phyloP scores from a whole-genome alignment of 108 stramenopile species.

The Craspedostauros australis region DNA sequence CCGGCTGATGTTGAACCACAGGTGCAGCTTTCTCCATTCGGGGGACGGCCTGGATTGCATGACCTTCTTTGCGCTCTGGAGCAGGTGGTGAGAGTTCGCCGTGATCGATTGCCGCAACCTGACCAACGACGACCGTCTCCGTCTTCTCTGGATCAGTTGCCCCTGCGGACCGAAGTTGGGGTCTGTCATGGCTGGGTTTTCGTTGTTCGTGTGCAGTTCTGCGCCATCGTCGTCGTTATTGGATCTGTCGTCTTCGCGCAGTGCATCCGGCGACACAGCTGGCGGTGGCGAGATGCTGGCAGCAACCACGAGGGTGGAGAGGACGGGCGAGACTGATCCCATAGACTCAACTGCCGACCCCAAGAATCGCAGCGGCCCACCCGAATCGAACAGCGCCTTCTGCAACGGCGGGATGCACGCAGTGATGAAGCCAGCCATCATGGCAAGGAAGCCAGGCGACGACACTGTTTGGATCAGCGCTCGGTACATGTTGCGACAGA shows the following conservation, averaged over 20 bases:
- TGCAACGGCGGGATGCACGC: conserved; percentile 62
- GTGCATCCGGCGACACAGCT: conserved; percentile 4
- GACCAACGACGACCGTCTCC: conserved; percentile 17
- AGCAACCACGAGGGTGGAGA: conserved; percentile 59
- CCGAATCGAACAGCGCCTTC: conserved; percentile 49
- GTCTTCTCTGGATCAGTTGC: background rate
- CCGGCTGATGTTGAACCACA: conserved; percentile 56
- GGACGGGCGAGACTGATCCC: conserved; percentile 33
- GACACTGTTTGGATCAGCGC: conserved; percentile 43
- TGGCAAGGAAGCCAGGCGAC: conserved; percentile 56
- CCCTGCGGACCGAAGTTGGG: conserved; percentile 14
- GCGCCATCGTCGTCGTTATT: conserved; percentile 2
- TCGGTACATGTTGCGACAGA: conserved; percentile 8
- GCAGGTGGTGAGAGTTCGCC: conserved; percentile 11
- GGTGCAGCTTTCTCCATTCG: conserved; percentile 34
- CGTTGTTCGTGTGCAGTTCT: conserved; percentile 1
- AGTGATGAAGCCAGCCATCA: conserved; percentile 58
- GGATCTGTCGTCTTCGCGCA: background rate
- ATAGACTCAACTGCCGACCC: conserved; percentile 65
- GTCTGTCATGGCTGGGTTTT: conserved; percentile 16
- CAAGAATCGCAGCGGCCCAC: conserved; percentile 51
- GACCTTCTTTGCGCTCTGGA: too few species aligned
- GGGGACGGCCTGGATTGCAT: conserved; percentile 8
- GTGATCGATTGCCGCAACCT: conserved; percentile 16
- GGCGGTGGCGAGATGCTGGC: conserved; percentile 44